phyloP scores from a whole-genome alignment of 352 stramenopile species.

The Phytopythium helicoides region DNA sequence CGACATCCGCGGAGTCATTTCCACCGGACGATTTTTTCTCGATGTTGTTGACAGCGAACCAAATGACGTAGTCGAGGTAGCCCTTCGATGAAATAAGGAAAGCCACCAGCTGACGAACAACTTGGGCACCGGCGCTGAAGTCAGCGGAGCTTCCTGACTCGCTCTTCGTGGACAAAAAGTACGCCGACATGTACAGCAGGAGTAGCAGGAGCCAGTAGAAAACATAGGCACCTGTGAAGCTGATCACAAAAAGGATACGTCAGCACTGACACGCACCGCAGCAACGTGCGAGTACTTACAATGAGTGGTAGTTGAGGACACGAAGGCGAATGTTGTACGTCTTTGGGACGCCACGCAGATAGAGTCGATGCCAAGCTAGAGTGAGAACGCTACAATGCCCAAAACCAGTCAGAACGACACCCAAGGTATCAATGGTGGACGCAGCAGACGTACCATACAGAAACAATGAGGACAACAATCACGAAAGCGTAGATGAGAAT shows the following conservation, averaged over 20 bases:
- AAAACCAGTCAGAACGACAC: slow-evolving; percentile 1
- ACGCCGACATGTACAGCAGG: slow-evolving; percentile 89
- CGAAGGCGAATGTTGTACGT: slow-evolving; percentile 88
- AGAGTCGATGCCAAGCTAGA: slow-evolving; percentile 81
- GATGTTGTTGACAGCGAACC: slow-evolving; percentile 89
- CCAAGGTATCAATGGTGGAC: background rate
- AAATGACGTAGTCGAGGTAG: slow-evolving; percentile 89
- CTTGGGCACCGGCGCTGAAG: slow-evolving; percentile 60
- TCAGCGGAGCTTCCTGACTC: slow-evolving; percentile 40
- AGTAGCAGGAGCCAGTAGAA: slow-evolving; percentile 89
- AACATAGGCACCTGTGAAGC: slow-evolving; percentile 83
- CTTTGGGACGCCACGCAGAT: slow-evolving; percentile 81
- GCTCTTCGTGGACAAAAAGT: slow-evolving; percentile 80
- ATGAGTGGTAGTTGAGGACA: slow-evolving; percentile 88
- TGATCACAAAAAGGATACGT: slow-evolving; percentile 13
- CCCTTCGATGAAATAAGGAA: slow-evolving; percentile 85
- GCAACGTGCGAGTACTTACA: slow-evolving; percentile 39
- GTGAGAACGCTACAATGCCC: slow-evolving; percentile 57
- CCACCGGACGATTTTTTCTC: slow-evolving; percentile 48
- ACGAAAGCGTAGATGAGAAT: slow-evolving; percentile 88
- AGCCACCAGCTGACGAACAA: slow-evolving; percentile 76
- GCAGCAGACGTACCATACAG: slow-evolving; percentile 49
- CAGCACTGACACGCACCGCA: slow-evolving; percentile 6
- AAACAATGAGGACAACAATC: slow-evolving; percentile 81
- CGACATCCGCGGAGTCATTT: slow-evolving; percentile 71